Conservation (phyloP, 1,284 basidiomycete species). For the Sanghuangporus weigelae region DNA sequence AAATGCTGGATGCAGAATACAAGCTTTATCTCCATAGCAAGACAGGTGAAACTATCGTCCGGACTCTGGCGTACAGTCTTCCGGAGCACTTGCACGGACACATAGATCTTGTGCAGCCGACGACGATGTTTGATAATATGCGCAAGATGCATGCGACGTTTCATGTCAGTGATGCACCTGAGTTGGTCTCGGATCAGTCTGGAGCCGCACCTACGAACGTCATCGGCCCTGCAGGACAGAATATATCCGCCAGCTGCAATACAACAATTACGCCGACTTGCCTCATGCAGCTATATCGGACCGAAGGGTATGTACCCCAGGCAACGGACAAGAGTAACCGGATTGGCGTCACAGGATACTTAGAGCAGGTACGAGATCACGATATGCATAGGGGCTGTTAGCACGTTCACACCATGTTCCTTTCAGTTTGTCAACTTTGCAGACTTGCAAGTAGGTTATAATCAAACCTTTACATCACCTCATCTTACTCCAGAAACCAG, state of each 20-base stretch:
- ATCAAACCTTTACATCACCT: neutral
- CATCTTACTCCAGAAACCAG: neutral
- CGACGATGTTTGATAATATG: slow-evolving; percentile 22
- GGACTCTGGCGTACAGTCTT: slow-evolving; percentile 21
- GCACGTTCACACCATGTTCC: neutral
- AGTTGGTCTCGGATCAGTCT: neutral
- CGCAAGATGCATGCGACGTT: slow-evolving; percentile 17
- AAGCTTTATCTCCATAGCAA: slow-evolving; percentile 20
- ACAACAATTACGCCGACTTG: slow-evolving; percentile 22
- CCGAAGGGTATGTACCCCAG: slow-evolving; percentile 17
- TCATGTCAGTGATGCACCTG: slow-evolving; percentile 10
- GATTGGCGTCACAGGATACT: slow-evolving; percentile 22
- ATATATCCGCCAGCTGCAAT: slow-evolving; percentile 21
- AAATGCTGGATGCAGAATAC: slow-evolving; percentile 22
- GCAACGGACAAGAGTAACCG: slow-evolving; percentile 18
- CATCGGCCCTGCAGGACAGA: slow-evolving; percentile 15
- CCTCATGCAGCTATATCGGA: slow-evolving; percentile 18
- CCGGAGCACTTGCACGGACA: slow-evolving; percentile 20
- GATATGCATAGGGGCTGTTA: slow-evolving; percentile 15
- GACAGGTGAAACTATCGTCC: slow-evolving; percentile 17
- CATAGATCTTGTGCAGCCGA: slow-evolving; percentile 23
- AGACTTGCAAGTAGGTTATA: slow-evolving; percentile 22
- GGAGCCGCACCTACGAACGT: slow-evolving; percentile 24
- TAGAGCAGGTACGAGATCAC: slow-evolving; percentile 16
- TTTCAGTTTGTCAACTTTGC: slow-evolving; percentile 22